Evolutionary conservation across 202 grass and related monocot genomes (phyloP), one percentile per base, ranked within the genome.

Genomic region (Dendrocalamus latiflorus): DNA sequence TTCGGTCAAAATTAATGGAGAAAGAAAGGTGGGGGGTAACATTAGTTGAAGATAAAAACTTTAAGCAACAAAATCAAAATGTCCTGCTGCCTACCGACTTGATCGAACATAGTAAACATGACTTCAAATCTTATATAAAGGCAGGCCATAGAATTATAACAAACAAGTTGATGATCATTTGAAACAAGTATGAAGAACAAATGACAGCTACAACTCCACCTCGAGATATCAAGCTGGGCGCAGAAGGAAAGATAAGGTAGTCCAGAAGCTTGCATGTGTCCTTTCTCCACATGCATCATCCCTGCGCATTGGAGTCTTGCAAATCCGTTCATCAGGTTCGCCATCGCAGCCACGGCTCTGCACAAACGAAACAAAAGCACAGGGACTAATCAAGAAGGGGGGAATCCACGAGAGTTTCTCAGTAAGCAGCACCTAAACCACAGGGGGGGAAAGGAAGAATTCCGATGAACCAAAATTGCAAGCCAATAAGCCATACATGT

Each of bases 211-310:
- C 16, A 81, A 30, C 55, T 68, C 51, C 81, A 96, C 93, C 93
- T 96, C 14, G 86, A 87, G 71, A 86, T 56, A 78, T 91, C 86
- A 70, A 89, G 53, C 67, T 81, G 86, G 7, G 39, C 36, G 68
- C 86, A 69, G 77, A 72, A 87, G 87, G 62, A 83, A 6, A 86
- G 54, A 24, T 22, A 80, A 59, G 86, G 72, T 11, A 79, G 3
- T 51, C 82, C 84, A 51, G 88, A 92, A 20, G 85, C 53, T 70
- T 91, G 93, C 74, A 85, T 38, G 88, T 83, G 81, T 7, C 57
- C 81, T 89, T 80, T 91, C 22, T 83, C 69, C 26, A 70, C 72
- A 86, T 84, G 84, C 86, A 84, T 44, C 51, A 24, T 61, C 68
- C 60, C 85, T 47, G 26, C 56, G 75, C 63, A 75, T 68, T 88